Percentiles rank a stretch among this genome's conserved stretches.
phyloP scores from a whole-genome alignment of 805 yeast species.

The Starmera dryadoides region DNA sequence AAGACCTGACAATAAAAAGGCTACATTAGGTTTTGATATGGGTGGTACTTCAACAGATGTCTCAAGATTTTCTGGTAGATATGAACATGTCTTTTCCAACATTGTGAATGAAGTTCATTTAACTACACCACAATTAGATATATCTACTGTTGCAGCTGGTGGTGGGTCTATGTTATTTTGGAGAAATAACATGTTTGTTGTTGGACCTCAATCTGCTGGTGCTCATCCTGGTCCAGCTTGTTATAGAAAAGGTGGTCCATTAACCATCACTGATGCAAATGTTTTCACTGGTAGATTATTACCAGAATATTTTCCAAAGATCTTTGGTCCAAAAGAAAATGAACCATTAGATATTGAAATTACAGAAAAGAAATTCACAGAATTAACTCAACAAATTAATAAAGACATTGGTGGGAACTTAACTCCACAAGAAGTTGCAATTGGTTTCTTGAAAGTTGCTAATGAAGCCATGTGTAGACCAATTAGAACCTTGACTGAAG shows the following conservation, averaged over 20 bases:
- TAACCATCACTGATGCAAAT: conserved; percentile 41
- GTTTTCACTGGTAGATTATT: conserved; percentile 33
- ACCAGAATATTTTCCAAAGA: conserved; percentile 35
- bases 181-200: conserved; percentile 31
- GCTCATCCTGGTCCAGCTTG: conserved; percentile 45
- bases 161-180: conserved; percentile 28
- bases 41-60: conserved; percentile 37
- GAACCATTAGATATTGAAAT: conserved; percentile 29
- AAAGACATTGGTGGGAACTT: conserved; percentile 22
- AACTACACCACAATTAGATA: conserved; percentile 33
- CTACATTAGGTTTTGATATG: conserved; percentile 34
- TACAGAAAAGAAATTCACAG: conserved; percentile 28
- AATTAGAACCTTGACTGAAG: conserved; percentile 38
- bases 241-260: conserved; percentile 40
- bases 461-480: conserved; percentile 41
- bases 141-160: conserved; percentile 32
- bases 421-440: conserved; percentile 36
- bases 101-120: conserved; percentile 32
- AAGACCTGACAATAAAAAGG: conserved; percentile 27
- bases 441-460: conserved; percentile 40
- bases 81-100: conserved; percentile 24
- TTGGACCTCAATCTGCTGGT: conserved; percentile 41
- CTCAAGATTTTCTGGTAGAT: conserved; percentile 24
- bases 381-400: conserved; percentile 30
- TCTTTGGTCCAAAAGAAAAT: conserved; percentile 38